phyloP scores from a whole-genome alignment of 768 basidiomycete genomes.

The Lentinula aciculospora region DNA sequence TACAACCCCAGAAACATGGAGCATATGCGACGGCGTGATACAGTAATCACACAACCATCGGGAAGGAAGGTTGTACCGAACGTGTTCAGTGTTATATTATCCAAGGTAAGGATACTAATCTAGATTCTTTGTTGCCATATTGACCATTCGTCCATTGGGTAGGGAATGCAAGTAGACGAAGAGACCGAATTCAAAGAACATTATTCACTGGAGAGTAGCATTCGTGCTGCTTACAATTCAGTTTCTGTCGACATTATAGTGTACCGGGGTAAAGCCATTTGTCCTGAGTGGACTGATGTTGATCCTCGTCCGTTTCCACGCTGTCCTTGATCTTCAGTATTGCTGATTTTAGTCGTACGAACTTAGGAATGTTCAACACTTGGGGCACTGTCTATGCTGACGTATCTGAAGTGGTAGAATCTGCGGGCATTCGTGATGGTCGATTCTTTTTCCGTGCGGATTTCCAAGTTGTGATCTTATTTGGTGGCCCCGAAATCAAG shows the following conservation, averaged over 20 bases:
- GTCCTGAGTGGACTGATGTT: background rate
- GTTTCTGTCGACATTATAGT: background rate
- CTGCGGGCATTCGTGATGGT: background rate
- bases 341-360: background rate
- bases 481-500: conserved; percentile 27
- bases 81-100: background rate
- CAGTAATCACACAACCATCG: background rate
- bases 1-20: conserved; percentile 22
- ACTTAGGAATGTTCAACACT: background rate
- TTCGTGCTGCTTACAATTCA: background rate
- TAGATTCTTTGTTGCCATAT: background rate
- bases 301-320: background rate
- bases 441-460: background rate
- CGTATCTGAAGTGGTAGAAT: background rate
- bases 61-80: background rate
- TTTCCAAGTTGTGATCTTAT: conserved; percentile 19
- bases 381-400: background rate
- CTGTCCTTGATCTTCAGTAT: background rate
- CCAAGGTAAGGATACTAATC: background rate
- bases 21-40: conserved; percentile 14
- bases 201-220: background rate
- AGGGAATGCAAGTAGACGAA: background rate
- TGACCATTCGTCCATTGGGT: background rate
- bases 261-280: background rate
- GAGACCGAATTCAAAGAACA: background rate